Evolutionary conservation across 139 green algal genomes (phyloP).

Genomic region (Pseudopediastrum boryanum): DNA sequence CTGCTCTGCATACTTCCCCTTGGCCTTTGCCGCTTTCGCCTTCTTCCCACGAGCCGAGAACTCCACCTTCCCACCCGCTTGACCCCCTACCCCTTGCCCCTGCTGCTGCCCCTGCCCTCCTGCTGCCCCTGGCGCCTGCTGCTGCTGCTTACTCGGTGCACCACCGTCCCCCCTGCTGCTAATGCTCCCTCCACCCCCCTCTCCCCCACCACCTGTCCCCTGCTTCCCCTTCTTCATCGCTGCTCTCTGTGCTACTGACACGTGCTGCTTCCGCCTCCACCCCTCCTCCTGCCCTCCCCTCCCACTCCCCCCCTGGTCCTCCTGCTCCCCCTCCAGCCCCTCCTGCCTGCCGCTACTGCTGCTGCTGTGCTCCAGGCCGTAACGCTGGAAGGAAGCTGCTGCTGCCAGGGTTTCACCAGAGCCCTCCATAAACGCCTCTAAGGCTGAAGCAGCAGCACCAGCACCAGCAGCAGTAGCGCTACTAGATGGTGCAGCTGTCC

Average conservation of each 20-base stretch:
- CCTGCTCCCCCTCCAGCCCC: slow-evolving; percentile 17
- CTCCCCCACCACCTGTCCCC: neutral
- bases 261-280: slow-evolving; percentile 40
- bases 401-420: slow-evolving; percentile 54
- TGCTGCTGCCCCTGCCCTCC: slow-evolving; percentile 29
- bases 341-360: slow-evolving; percentile 5
- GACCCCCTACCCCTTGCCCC: neutral
- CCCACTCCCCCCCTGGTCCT: slow-evolving; percentile 24
- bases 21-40: slow-evolving; percentile 65
- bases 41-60: slow-evolving; percentile 84
- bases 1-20: slow-evolving; percentile 91
- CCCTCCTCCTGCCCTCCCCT: slow-evolving; percentile 20
- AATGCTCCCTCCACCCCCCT: neutral
- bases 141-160: slow-evolving; percentile 1
- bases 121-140: slow-evolving; percentile 28
- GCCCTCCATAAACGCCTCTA: slow-evolving; percentile 74
- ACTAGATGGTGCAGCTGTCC: neutral
- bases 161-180: slow-evolving; percentile 32
- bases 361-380: slow-evolving; percentile 21
- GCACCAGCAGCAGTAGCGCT: neutral
- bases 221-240: slow-evolving; percentile 56
- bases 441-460: slow-evolving; percentile 10
- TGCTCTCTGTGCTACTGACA: slow-evolving; percentile 75
- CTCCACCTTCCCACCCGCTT: slow-evolving; percentile 11
- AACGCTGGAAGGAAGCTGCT: slow-evolving; percentile 18